Base-by-base conservation (phyloP, 139 green algal species). In the Chlamydomonas incerta region DNA sequence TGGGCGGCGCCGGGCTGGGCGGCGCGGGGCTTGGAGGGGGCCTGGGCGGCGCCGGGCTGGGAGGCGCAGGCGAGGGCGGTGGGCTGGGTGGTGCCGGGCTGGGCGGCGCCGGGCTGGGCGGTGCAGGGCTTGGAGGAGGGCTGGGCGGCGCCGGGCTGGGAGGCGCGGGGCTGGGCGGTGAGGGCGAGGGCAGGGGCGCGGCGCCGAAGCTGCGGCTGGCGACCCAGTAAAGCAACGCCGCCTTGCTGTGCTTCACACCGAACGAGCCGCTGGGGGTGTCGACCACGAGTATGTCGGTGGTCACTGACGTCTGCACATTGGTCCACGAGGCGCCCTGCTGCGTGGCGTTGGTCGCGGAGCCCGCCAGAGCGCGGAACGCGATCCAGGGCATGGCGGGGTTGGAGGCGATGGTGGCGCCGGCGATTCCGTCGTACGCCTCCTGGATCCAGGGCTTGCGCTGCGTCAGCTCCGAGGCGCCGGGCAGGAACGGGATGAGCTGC, bases 401-500 rank as follows among this genome's bases (percentile, higher is more conserved):
- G 11, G 74, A 72, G 0, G 58, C 60, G 34, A 82, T 55, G 31
- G 33, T 14, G 21, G 24, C 35, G 34, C 57, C 37, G 34, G 57
- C 58, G 2, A 82, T 58, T 1, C 34, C 57, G 3, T 35, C 23
- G 58, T 60, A 71, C 10, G 74, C 57, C 20, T 82, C 57, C 3
- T 17, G 2, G 9, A 82, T 29, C 74, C 74, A 82, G 21, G 58
- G 34, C 24, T 58, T 8, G 34, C 24, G 58, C 20, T 58, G 74
- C 35, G 71, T 28, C 34, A 71, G 26, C 13, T 82, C 74, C 28
- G 74, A 82, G 2, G 74, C 57, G 57, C 74, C 74, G 20, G 74
- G 74, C 55, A 82, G 34, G 58, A 72, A 82, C 15, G 74, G 74
- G 29, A 58, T 41, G 57, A 58, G 71, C 58, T 82, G 74, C 55